Conservation (phyloP, 306 rosid species). For the Arachis hypogaea region DNA sequence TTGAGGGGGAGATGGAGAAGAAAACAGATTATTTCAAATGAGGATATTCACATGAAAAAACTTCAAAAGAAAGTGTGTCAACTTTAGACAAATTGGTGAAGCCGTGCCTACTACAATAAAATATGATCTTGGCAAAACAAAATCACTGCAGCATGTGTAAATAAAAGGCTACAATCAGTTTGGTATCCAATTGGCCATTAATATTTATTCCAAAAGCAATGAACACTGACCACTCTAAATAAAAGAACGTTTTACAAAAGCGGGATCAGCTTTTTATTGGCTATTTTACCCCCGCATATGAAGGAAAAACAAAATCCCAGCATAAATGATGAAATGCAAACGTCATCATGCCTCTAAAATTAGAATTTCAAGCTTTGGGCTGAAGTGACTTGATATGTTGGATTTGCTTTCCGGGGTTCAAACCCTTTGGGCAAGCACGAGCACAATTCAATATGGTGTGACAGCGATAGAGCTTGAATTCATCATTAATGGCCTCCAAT, state of each 20-base stretch:
- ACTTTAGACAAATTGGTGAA: no score
- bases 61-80: no score
- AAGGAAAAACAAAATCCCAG: slow-evolving; percentile 46
- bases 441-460: slow-evolving; percentile 98
- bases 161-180: slow-evolving; percentile 23
- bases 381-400: slow-evolving; percentile 74
- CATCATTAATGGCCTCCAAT: slow-evolving; percentile 86
- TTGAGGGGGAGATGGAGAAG: no score
- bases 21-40: no score
- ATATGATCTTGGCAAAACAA: no score
- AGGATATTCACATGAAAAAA: no score
- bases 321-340: slow-evolving; percentile 39
- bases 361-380: slow-evolving; percentile 38
- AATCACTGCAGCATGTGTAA: background rate
- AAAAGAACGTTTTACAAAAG: slow-evolving; percentile 42
- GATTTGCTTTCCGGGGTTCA: slow-evolving; percentile 97
- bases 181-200: slow-evolving; percentile 30
- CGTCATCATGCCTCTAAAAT: slow-evolving; percentile 43
- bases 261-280: slow-evolving; percentile 60
- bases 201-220: slow-evolving; percentile 46
- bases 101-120: background rate
- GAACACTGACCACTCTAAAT: slow-evolving; percentile 1
- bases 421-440: slow-evolving; percentile 96
- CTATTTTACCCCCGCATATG: slow-evolving; percentile 39
- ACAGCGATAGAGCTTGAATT: slow-evolving; percentile 99